Conservation (phyloP, 2,329 filamentous ascomycete species). For the Cordyceps farinosa region DNA sequence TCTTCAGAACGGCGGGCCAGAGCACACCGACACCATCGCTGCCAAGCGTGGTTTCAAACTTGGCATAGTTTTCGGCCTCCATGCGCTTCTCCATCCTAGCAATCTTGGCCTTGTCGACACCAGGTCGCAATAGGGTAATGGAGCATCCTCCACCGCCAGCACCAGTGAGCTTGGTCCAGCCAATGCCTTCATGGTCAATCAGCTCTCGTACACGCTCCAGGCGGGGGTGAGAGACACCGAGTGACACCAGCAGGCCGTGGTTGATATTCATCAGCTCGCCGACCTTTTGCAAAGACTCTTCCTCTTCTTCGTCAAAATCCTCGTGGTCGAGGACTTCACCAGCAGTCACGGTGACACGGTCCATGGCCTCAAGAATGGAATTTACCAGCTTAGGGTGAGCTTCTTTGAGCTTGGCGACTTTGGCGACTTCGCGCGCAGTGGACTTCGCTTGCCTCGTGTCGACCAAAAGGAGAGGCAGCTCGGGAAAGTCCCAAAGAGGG, state of each 20-base stretch:
- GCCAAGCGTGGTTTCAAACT: constrained; percentile 85
- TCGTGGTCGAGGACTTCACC: constrained; percentile 53
- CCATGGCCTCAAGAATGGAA: constrained; percentile 80
- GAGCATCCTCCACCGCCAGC: constrained; percentile 94
- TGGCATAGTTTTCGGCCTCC: constrained; percentile 69
- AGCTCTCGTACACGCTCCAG: constrained; percentile 89
- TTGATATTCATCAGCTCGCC: constrained; percentile 92
- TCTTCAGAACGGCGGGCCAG: constrained; percentile 87
- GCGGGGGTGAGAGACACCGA: constrained; percentile 92
- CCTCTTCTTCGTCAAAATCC: constrained; percentile 63
- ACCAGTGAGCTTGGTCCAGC: constrained; percentile 96
- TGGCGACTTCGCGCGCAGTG: constrained; percentile 79
- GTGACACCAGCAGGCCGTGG: constrained; percentile 82
- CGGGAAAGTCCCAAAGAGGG: constrained; percentile 82
- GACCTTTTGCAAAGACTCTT: constrained; percentile 64
- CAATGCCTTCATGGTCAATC: constrained; percentile 82
- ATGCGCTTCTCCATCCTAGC: constrained; percentile 62
- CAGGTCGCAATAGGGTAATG: constrained; percentile 80
- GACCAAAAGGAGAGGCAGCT: constrained; percentile 83
- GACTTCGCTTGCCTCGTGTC: constrained; percentile 87
- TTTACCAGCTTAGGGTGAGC: constrained; percentile 74
- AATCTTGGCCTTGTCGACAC: constrained; percentile 54
- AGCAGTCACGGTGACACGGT: constrained; percentile 61
- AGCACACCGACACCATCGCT: constrained; percentile 92
- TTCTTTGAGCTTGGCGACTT: constrained; percentile 70